Evolutionary conservation across 148 eudicot genomes (phyloP).

Genomic region (Bassia scoparia): DNA sequence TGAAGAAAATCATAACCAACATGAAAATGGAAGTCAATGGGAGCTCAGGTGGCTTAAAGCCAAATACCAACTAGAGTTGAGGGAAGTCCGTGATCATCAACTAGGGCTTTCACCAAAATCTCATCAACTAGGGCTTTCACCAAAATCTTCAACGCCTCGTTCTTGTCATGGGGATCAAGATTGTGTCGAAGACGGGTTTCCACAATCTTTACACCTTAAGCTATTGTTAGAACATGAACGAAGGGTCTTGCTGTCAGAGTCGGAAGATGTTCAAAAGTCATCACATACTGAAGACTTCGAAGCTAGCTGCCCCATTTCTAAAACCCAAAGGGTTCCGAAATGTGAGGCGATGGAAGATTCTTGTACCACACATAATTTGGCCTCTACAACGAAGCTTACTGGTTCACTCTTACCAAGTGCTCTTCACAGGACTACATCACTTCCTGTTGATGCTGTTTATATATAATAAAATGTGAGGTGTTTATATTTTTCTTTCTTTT

Average conservation of each 20-base stretch:
- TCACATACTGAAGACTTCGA: constrained; percentile 11
- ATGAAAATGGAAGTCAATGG: constrained; percentile 42
- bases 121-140: constrained; percentile 34
- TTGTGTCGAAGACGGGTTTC: constrained; percentile 12
- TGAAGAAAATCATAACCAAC: not conserved
- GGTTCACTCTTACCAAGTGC: constrained; percentile 39
- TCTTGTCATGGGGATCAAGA: constrained; percentile 16
- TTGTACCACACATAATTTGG: constrained; percentile 11
- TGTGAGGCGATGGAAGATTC: constrained; percentile 32
- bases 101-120: constrained; percentile 36
- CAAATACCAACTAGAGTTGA: constrained; percentile 51
- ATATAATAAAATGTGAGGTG: constrained; percentile 26
- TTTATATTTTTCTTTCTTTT: constrained; percentile 11
- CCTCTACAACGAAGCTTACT: constrained; percentile 5
- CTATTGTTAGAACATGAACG: constrained; percentile 12
- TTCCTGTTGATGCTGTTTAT: constrained; percentile 67
- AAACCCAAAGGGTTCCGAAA: constrained; percentile 29
- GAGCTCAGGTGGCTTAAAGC: constrained; percentile 71
- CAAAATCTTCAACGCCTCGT: constrained; percentile 32
- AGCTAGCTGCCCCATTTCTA: constrained; percentile 34
- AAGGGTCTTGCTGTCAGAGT: constrained; percentile 13
- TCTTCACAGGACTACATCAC: constrained; percentile 56
- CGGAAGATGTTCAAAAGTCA: constrained; percentile 14
- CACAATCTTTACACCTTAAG: constrained; percentile 21
- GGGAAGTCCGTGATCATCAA: constrained; percentile 48